phyloP scores from a whole-genome alignment of 2,329 filamentous ascomycete species.

The Pseudogymnoascus sp. region DNA sequence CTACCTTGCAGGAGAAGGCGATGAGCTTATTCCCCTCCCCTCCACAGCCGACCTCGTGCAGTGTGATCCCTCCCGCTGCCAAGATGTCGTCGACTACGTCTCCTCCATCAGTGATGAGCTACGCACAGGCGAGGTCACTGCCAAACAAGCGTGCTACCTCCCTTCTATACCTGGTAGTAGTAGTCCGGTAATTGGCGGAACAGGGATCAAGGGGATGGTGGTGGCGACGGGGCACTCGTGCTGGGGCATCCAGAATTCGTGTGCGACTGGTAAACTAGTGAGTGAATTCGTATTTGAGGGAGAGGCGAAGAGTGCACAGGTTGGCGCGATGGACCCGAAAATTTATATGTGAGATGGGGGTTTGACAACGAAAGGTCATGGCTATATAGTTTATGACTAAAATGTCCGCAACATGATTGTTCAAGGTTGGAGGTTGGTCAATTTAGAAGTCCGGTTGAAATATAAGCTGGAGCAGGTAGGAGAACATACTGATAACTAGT shows the following conservation, averaged over 20 bases:
- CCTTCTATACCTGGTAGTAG: conserved; percentile 43
- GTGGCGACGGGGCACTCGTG: conserved; percentile 87
- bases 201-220: conserved; percentile 63
- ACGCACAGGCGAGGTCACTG: conserved; percentile 58
- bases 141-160: conserved; percentile 82
- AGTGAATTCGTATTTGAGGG: conserved; percentile 71
- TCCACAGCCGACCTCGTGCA: conserved; percentile 65
- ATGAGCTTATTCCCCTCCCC: conserved; percentile 65
- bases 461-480: neutral
- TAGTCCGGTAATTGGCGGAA: conserved; percentile 67
- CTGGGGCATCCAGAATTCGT: conserved; percentile 93
- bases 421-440: neutral
- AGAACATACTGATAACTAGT: neutral
- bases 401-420: neutral
- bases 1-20: conserved; percentile 55
- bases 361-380: neutral
- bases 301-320: conserved; percentile 25
- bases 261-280: conserved; percentile 75
- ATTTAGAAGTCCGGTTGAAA: neutral
- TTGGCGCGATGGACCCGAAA: neutral
- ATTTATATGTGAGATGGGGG: neutral
- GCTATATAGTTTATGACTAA: neutral
- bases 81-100: conserved; percentile 77
- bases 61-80: conserved; percentile 66
- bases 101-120: conserved; percentile 56